Base-by-base conservation (phyloP, 768 basidiomycete genomes). In the Porpolomopsis calyptriformis region DNA sequence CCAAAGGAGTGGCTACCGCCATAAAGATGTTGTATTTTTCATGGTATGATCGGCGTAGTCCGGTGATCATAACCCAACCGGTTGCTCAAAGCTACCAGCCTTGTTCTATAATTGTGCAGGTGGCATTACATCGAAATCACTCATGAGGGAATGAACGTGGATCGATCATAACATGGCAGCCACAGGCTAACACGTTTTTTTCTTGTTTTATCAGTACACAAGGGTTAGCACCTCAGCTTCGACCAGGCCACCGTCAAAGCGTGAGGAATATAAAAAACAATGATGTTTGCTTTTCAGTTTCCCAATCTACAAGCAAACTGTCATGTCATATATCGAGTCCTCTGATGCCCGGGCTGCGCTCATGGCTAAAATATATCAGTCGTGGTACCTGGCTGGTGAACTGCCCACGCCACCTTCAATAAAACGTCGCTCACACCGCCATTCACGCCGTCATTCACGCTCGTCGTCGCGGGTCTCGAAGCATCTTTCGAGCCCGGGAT, bases 1-100 rank as follows among this genome's bases (percentile, higher is more conserved):
- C 91, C 91, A 7, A 64, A 74, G 57, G 85, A 85, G 59, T 96
- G 91, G 91, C 68, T 93, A 47, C 81, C 81, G 23, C 34, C 14
- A 39, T 2, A 46, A 20, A 22, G n/a, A 43, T 2, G 27, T 7
- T 3, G 20, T 14, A 40, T 22, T 4, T 38, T 7, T 26, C 14
- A 24, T 11, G 10, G 9, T 22, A 41, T 26, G 33, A 43, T 43
- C 29, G 19, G 20, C 18, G 2, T 2, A 14, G 9, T 8, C 24
- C 39, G 8, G 20, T 45, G 8, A 16, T 20, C 31, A 5, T 34
- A 26, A 44, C 14, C 5, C 23, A 26, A 25, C 22, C 22, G 20
- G 18, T 12, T 4, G 33, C 33, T 4, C 18, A 12, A 18, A 11
- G 10, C 18, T 34, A 14, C 18, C 14, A 34, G 14, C 33, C 18